phyloP scores from a whole-genome alignment of 352 stramenopile genomes.

The Saprolegnia diclina region DNA sequence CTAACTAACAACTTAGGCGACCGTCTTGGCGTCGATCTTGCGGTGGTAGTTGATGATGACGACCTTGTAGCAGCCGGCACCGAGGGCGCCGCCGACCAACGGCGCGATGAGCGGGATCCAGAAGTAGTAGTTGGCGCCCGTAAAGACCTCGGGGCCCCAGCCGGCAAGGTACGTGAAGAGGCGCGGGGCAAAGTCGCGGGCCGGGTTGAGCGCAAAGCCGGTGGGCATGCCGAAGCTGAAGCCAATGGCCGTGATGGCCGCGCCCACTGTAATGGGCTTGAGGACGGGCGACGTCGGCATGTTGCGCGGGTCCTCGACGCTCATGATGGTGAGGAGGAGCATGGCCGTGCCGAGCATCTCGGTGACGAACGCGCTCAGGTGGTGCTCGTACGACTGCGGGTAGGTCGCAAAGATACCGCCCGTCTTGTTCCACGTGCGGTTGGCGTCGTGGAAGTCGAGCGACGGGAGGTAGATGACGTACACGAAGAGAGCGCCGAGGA shows the following conservation, averaged over 20 bases:
- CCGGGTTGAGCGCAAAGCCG: slow-evolving; percentile 43
- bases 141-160: slow-evolving; percentile 53
- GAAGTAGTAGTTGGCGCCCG: slow-evolving; percentile 58
- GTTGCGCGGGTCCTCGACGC: slow-evolving; percentile 67
- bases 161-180: slow-evolving; percentile 45
- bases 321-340: slow-evolving; percentile 59
- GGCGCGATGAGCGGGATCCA: slow-evolving; percentile 66
- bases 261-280: slow-evolving; percentile 31
- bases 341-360: slow-evolving; percentile 56
- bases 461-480: slow-evolving; percentile 35
- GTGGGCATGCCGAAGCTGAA: slow-evolving; percentile 41
- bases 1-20: no score
- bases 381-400: slow-evolving; percentile 30
- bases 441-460: slow-evolving; percentile 30
- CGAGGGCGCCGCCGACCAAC: slow-evolving; percentile 56
- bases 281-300: slow-evolving; percentile 46
- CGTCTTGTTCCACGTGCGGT: slow-evolving; percentile 28
- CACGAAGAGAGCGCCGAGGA: slow-evolving; percentile 36
- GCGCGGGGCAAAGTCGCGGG: slow-evolving; percentile 49
- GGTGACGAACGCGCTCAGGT: slow-evolving; percentile 34
- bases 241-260: slow-evolving; percentile 38
- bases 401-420: slow-evolving; percentile 35
- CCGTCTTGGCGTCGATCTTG: neutral
- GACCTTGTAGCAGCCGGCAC: slow-evolving; percentile 58
- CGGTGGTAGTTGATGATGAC: slow-evolving; percentile 57